Conservation (phyloP, 2,329 filamentous ascomycete genomes). For the Aspergillus hiratsukae region DNA sequence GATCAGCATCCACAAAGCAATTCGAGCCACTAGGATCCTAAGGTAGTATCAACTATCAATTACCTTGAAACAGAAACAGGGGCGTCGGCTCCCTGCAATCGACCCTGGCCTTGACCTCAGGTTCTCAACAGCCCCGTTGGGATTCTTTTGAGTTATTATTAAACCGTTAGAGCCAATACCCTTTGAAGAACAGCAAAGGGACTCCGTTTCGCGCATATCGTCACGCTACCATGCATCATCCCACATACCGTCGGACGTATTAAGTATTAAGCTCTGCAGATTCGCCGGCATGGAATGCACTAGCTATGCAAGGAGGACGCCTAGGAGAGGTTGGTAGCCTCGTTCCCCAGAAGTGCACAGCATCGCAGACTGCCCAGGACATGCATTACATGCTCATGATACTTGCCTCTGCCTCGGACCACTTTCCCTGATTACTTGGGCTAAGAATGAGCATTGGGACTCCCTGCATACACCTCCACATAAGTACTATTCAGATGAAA, state of each 20-base stretch:
- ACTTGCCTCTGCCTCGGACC: neutral
- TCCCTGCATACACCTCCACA: too few species aligned
- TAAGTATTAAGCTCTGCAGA: conserved; percentile 11
- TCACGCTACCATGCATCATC: neutral
- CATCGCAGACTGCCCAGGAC: too few species aligned
- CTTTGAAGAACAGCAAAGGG: neutral
- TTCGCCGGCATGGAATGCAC: conserved; percentile 12
- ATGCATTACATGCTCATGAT: too few species aligned
- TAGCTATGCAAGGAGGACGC: conserved; percentile 11
- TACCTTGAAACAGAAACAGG: neutral
- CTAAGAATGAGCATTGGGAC: neutral
- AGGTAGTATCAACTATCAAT: neutral
- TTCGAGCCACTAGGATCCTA: neutral
- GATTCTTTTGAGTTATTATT: neutral
- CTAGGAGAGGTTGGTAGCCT: neutral
- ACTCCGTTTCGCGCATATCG: neutral
- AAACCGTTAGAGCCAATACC: neutral
- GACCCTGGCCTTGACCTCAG: neutral
- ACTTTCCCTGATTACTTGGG: neutral
- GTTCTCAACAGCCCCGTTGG: neutral
- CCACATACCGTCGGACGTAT: conserved; percentile 14
- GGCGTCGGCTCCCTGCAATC: neutral
- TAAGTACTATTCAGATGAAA: neutral
- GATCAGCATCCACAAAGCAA: neutral
- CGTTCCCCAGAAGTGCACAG: too few species aligned